Evolutionary conservation across 139 green algal genomes (phyloP), one percentile per base, ranked within the genome.

Genomic region (Chlamydomonas applanata): DNA sequence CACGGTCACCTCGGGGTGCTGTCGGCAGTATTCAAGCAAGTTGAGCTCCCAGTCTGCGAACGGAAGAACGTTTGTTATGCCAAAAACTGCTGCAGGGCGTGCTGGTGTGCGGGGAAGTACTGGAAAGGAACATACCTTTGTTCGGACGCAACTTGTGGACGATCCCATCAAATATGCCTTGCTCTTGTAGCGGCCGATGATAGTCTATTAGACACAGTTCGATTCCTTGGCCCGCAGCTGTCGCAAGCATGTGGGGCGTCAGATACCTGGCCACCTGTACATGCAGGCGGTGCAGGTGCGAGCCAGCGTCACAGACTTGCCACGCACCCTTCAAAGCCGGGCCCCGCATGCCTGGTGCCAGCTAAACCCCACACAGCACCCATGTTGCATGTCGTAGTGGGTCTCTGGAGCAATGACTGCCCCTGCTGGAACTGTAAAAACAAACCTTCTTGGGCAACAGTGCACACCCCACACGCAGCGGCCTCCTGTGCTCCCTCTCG

Each of bases 71-170:
- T 35, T 25, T 9, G 33, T 24, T 67, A 14, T 7, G 11, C 7
- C 40, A 11, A 49, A 49, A 49, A 11, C 22, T 62, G 5, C 13
- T 33, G 20, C 46, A 24, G 17, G 17, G 54, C 54, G 4, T 27
- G 54, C 13, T 27, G 54, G 20, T 14, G 54, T 11, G 54, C 54
- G 54, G 22, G 54, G 3, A 35, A 45, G 17, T 45, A 35, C 25
- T 68, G 60, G 22, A 40, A 20, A 5, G 27, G 35, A 14, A 22
- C 78, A 24, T 64, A 92, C 89, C 89, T 81, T 78, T 70, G 54
- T 88, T 83, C 2, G 85, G 85, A 7, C 83, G 66, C 2, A 95
- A 77, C 72, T 94, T 96, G 69, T 96, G 91, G 4, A 95, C 77
- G 29, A 96, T 87, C 3, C 82, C 80, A 36, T 89, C 75, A 73